Evolutionary conservation across 169 alveolate species (phyloP), one percentile per base, ranked within the genome.

Genomic region (Plasmodium vivax): DNA sequence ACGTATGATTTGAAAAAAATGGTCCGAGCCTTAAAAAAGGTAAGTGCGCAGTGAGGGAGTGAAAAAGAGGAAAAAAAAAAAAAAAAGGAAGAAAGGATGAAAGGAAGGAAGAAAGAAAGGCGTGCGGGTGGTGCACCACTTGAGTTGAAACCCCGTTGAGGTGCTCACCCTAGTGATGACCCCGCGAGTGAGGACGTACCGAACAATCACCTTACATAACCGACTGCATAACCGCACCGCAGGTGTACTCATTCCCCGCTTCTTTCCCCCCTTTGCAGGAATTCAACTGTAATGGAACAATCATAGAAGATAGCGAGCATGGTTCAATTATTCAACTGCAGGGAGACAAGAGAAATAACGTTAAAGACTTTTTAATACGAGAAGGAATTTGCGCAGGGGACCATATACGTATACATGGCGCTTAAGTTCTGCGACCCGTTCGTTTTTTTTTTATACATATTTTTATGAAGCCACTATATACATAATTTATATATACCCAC

Each of bases 231-330:
- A 41, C 51, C 51, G 10, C 6, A 41, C 62, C 1, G 43, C 43
- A n/a, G 16, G 27, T 68, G 30, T 56, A 3, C 45, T 83, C 30
- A 23, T 16, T 56, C 14, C 73, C 19, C 73, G n/a, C 47, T 56
- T 23, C 10, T 82, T 34, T n/a, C 54, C 74, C 32, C 36, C 16
- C 0, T 19, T 68, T 68, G 10, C 72, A 83, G 92, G 97, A 98
- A 93, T 98, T 98, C 96, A 97, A 98, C 92, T 98, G 99, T 93
- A 98, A 98, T 96, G 99, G 99, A 47, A 98, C 99, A 84, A 98
- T 98, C 56, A 97, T 98, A 36, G 97, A 97, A 41, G 98, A 98
- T 93, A 97, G 97, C 14, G 99, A 98, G 96, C 98, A 96, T 94
- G 99, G 99, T 45, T 95, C 97, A 75, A 97, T 98, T 82, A 97